Base-by-base conservation (phyloP, 306 rosid species). In the Vigna reflexopilosa region DNA sequence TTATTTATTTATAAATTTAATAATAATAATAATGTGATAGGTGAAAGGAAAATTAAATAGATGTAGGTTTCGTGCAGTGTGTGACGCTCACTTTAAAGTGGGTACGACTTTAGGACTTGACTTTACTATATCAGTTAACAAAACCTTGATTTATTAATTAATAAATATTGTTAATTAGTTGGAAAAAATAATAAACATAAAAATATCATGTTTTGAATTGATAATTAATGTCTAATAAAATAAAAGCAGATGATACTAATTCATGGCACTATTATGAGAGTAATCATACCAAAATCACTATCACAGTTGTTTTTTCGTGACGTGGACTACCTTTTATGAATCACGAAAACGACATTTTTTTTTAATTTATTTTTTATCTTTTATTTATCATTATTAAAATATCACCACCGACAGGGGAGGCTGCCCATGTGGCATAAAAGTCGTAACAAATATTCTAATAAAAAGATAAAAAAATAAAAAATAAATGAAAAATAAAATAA, bases 401-500 rank as follows among this genome's bases (percentile, higher is more conserved):
- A 83, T 67, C 75, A 54, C 72, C 89, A 86, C 89, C 87, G 87
- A 86, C 89, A 80, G 83, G 34, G 6, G 72, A 20, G 22, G 83
- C 76, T 73, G 81, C 78, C 52, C 83, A 83, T 63, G 85, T 83
- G 89, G 72, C 83, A 72, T 42, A 42, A 61, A 80, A 83, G 68
- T 75, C 77, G 61, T 17, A 63, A 24, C 1, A 77, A 34, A 47
- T 73, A 67, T 73, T 77, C 8, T 72, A 44, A 54, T 57, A 5
- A 34, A 57, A 83, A 20, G 5, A 44, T 4, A 13, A 48, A 58
- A 30, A 30, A 30, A 3, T 30, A 30, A 30, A 30, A 3, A 9
- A 49, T 0, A 49, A 50, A 72, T 8, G 14, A 36, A 32, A 0
- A 63, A 36, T 36, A 36, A 7, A 34, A 12, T 13, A 2, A 26